Base-by-base conservation (phyloP, 1,284 basidiomycete species). In the Mycena sp. region DNA sequence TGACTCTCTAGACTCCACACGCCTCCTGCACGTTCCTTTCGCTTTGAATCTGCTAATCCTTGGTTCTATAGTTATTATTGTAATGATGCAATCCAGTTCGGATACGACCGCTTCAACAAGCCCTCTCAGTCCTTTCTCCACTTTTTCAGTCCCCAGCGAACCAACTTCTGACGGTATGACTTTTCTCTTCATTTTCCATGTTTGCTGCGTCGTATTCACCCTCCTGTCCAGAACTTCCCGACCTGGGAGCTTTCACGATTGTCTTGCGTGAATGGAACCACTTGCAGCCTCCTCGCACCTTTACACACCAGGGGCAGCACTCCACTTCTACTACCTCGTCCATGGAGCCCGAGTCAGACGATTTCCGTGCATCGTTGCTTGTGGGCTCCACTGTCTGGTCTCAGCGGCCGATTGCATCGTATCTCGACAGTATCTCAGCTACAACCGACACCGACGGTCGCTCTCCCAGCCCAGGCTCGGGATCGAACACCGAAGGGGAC, bases 221-320 rank as follows among this genome's bases (percentile, higher is more conserved):
- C n/a, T 26, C 16, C 41, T 23, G 25, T 19, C 0, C 70, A 87
- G 90, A 92, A 76, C 83, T 85, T 64, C 91, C 91, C 46, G 90
- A 92, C 77, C 81, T 93, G 21, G 91, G 91, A 14, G 88, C 89
- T 19, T 92, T 93, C 75, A 84, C 81, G 16, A 82, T 85, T 52
- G 88, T 93, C 41, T 85, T 93, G 58, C 84, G 90, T 43, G 91
- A 87, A 61, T 81, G 89, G 75, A 83, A 81, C 23, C 83, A 87
- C 63, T 72, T 88, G 6, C 87, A 87, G 63, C 85, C 80, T 16
- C 71, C 71, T 61, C 72, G 78, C 69, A 60, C 69, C 44, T 68
- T 70, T 48, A 40, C 76, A 59, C 63, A 79, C 69, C 67, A 73
- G 67, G 30, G 69, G 72, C 57, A 72, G 68, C 67, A 57, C 60